Percentiles rank a stretch among this genome's conserved stretches.
Evolutionary conservation across 192 early-diverging fungal species (phyloP).

Genomic region (Coemansia sp.): DNA sequence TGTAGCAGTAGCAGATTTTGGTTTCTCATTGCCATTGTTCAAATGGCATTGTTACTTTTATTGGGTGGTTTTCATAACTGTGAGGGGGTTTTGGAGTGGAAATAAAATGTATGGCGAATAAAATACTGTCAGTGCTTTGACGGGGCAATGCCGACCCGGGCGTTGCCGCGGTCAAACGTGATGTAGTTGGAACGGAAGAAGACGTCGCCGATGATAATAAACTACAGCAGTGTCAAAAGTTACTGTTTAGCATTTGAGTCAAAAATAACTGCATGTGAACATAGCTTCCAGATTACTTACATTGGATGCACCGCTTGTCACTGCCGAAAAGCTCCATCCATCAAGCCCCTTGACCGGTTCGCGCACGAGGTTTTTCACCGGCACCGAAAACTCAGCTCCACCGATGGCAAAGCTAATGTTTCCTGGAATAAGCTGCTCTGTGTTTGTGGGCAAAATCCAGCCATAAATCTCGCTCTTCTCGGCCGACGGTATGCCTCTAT

Average conservation of each 20-base stretch:
- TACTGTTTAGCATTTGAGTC: slow-evolving; percentile 2
- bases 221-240: slow-evolving; percentile 16
- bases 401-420: slow-evolving; percentile 49
- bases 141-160: slow-evolving; percentile 62
- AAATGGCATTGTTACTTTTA: background rate
- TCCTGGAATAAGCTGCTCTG: slow-evolving; percentile 45
- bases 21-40: slow-evolving; percentile 2
- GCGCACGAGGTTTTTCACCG: slow-evolving; percentile 43
- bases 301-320: slow-evolving; percentile 47
- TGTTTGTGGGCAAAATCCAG: slow-evolving; percentile 56
- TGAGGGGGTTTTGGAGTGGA: too few relatives aligned
- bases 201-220: slow-evolving; percentile 65
- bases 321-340: slow-evolving; percentile 55
- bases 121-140: slow-evolving; percentile 39
- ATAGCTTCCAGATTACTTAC: slow-evolving; percentile 17
- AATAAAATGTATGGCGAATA: background rate
- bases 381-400: slow-evolving; percentile 44
- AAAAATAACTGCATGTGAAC: background rate
- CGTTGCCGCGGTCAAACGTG: slow-evolving; percentile 61
- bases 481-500: slow-evolving; percentile 49
- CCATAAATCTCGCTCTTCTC: slow-evolving; percentile 52
- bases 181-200: slow-evolving; percentile 70
- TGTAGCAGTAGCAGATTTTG: background rate
- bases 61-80: too few relatives aligned
- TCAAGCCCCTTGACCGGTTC: slow-evolving; percentile 54